Evolutionary conservation across 305 asterid species (phyloP).

Genomic region (Fraxinus xanthoxyloides): DNA sequence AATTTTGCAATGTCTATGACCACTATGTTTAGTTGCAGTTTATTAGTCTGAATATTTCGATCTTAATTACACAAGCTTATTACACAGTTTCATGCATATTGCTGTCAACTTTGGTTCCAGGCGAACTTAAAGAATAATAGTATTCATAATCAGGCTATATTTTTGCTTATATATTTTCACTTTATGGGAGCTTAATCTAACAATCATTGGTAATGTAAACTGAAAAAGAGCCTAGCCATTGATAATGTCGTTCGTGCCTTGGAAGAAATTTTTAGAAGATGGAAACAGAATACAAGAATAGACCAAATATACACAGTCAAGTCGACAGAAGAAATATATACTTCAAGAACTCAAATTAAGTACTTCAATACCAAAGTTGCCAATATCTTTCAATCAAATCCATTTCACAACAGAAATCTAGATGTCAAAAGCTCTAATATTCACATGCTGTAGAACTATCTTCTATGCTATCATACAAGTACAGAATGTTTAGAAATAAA

Average conservation of each 20-base stretch:
- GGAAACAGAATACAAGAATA: neutral
- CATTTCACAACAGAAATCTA: constrained; percentile 20
- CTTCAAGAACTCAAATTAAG: neutral
- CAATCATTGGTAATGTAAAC: neutral
- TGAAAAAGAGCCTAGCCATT: neutral
- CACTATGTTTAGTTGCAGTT: neutral
- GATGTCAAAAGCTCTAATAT: constrained; percentile 32
- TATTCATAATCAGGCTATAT: neutral
- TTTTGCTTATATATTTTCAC: neutral
- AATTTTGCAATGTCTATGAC: neutral
- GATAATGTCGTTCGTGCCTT: neutral
- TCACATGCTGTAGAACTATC: constrained; percentile 29
- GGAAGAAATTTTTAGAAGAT: no score
- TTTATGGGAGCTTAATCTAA: neutral
- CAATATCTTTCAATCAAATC: constrained; percentile 11
- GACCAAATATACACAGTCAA: neutral
- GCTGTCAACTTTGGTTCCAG: neutral
- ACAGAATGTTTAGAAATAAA: constrained; percentile 20
- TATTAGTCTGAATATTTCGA: neutral
- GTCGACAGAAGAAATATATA: neutral
- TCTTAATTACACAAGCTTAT: neutral
- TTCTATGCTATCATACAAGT: constrained; percentile 31
- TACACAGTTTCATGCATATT: neutral
- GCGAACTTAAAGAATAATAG: neutral
- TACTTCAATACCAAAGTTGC: neutral